Conservation (phyloP, 176 grass and related monocot genomes). For the Carex parvula region DNA sequence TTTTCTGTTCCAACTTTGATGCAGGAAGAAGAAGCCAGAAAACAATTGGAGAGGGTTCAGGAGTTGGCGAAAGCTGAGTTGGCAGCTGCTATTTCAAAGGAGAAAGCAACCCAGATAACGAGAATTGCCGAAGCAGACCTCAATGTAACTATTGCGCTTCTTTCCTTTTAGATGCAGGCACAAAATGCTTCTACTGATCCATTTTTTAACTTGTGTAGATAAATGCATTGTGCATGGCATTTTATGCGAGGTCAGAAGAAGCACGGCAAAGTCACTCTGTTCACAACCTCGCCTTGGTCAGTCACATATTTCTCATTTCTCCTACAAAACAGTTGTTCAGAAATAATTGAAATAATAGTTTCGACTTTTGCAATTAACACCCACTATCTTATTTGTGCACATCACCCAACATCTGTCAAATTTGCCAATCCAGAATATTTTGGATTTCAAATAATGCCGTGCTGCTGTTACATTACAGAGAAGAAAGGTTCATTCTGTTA, state of each 20-base stretch:
- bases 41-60: slow-evolving; percentile 61
- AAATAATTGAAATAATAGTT: neutral
- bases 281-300: slow-evolving; percentile 92
- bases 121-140: slow-evolving; percentile 94
- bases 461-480: neutral
- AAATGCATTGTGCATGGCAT: slow-evolving; percentile 95
- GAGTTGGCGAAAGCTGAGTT: slow-evolving; percentile 84
- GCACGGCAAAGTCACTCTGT: slow-evolving; percentile 88
- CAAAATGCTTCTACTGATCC: slow-evolving; percentile 27
- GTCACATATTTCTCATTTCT: slow-evolving; percentile 30
- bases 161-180: slow-evolving; percentile 29
- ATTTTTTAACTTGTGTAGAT: slow-evolving; percentile 52
- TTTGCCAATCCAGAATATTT: neutral
- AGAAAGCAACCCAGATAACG: slow-evolving; percentile 88
- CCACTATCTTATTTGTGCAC: neutral
- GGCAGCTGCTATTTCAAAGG: slow-evolving; percentile 71
- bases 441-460: neutral
- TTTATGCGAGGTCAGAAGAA: slow-evolving; percentile 97
- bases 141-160: slow-evolving; percentile 54
- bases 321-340: neutral
- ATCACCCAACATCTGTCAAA: neutral
- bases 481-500: neutral
- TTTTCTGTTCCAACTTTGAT: neutral
- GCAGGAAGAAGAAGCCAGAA: slow-evolving; percentile 73
- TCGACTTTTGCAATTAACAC: neutral